Conservation (phyloP, 2,329 filamentous ascomycete species). For the Colletotrichum sp. region DNA sequence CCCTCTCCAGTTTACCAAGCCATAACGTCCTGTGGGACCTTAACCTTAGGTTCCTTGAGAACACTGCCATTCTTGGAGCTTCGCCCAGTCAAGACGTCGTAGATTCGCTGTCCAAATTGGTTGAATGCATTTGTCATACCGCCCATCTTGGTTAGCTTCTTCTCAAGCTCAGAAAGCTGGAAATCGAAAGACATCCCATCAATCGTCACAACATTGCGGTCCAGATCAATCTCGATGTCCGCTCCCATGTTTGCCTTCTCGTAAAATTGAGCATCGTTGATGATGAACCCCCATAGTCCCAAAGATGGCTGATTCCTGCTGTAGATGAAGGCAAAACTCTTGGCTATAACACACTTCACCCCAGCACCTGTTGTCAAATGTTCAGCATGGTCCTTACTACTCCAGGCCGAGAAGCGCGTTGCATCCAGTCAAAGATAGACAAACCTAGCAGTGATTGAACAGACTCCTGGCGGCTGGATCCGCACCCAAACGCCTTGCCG, state of each 20-base stretch:
- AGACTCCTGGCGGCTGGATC: conserved; percentile 49
- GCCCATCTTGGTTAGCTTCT: conserved; percentile 37
- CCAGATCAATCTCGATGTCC: conserved; percentile 41
- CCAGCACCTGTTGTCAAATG: conserved; percentile 27
- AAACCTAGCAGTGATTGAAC: conserved; percentile 39
- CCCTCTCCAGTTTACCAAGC: background rate
- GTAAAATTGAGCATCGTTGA: conserved; percentile 42
- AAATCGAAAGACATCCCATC: conserved; percentile 35
- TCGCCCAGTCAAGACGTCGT: conserved; percentile 5
- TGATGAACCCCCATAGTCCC: conserved; percentile 47
- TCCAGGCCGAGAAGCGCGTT: background rate
- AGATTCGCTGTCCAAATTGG: conserved; percentile 36
- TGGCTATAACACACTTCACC: conserved; percentile 47
- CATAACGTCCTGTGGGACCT: background rate
- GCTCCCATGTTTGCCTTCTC: conserved; percentile 37
- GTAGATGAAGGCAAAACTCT: conserved; percentile 52
- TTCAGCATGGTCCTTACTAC: background rate
- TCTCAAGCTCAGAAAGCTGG: conserved; percentile 42
- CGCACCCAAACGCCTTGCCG: conserved; percentile 49
- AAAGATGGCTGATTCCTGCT: conserved; percentile 49
- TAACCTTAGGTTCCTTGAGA: background rate
- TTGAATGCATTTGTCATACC: conserved; percentile 44
- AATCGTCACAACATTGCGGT: conserved; percentile 7
- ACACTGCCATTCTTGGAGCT: background rate
- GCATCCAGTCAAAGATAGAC: background rate